These are phyloP conservation scores for Fusarium sp. DNA, from an alignment of 2,329 filamentous ascomycete species.

Conservation along the genomic window DNA sequence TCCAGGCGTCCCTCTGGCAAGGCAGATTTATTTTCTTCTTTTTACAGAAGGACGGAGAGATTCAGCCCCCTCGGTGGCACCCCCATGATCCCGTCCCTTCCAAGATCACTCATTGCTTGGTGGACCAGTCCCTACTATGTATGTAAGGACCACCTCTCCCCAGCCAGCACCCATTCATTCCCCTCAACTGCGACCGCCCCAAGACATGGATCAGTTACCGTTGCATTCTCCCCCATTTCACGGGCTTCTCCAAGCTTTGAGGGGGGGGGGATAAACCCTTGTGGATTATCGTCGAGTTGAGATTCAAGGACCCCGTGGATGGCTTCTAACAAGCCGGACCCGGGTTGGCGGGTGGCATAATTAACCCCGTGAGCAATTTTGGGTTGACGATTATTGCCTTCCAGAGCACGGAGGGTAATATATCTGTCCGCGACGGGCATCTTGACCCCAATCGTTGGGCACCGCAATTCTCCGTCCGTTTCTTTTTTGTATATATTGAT, in stretches of 20 bases:
- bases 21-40: slow-evolving; percentile 22
- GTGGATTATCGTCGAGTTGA: slow-evolving; percentile 3
- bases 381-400: not conserved
- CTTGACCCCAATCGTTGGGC: not conserved
- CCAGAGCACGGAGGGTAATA: not conserved
- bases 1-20: slow-evolving; percentile 12
- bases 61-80: not conserved
- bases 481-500: not conserved
- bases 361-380: not conserved
- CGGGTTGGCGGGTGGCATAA: not conserved
- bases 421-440: not conserved
- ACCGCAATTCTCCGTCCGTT: not conserved
- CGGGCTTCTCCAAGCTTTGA: not conserved
- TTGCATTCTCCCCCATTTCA: slow-evolving; percentile 8
- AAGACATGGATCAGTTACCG: slow-evolving; percentile 19
- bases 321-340: not conserved
- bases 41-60: not conserved
- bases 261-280: slow-evolving; percentile 6
- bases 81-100: slow-evolving; percentile 6
- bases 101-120: not conserved
- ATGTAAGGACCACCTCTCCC: not conserved
- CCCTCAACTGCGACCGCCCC: slow-evolving; percentile 3
- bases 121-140: not conserved
- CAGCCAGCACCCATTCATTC: not conserved
- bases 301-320: slow-evolving; percentile 20